These are phyloP conservation scores for Eutrema japonicum DNA, from an alignment of 345 rosid species.

Conservation along the genomic window DNA sequence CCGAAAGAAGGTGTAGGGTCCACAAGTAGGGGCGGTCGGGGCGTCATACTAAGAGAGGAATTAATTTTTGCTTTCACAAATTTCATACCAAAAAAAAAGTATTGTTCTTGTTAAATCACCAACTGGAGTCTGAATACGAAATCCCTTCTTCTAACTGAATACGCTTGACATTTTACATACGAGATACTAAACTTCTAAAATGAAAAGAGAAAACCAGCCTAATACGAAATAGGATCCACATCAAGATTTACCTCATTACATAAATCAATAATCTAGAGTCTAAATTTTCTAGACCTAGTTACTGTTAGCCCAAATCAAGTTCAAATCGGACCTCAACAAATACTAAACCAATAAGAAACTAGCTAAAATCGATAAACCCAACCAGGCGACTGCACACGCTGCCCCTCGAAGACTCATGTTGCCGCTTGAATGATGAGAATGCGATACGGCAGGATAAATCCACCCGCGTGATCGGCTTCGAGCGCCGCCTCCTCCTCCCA, in stretches of 20 bases:
- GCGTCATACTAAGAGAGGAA: too few species aligned
- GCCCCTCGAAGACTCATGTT: slow-evolving; percentile 8
- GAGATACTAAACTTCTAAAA: neutral
- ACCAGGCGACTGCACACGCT: neutral
- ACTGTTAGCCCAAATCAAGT: neutral
- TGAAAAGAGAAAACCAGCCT: neutral
- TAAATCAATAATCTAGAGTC: neutral
- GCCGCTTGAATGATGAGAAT: slow-evolving; percentile 19
- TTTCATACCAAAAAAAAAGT: neutral
- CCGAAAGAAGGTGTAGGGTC: too few species aligned
- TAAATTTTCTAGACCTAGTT: neutral
- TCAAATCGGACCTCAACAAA: neutral
- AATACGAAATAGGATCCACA: neutral
- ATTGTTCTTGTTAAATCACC: neutral
- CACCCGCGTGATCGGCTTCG: neutral
- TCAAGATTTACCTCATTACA: neutral
- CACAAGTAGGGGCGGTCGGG: too few species aligned
- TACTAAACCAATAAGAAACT: slow-evolving; percentile 20
- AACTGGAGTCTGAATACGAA: neutral
- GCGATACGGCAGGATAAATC: slow-evolving; percentile 15
- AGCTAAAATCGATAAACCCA: slow-evolving; percentile 17
- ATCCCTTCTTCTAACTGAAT: neutral
- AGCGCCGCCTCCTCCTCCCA: neutral
- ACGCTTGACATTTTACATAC: neutral
- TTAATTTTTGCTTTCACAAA: neutral